These are phyloP conservation scores for Petrea volubilis DNA, from an alignment of 257 asterid genomes.

Conservation along the genomic window DNA sequence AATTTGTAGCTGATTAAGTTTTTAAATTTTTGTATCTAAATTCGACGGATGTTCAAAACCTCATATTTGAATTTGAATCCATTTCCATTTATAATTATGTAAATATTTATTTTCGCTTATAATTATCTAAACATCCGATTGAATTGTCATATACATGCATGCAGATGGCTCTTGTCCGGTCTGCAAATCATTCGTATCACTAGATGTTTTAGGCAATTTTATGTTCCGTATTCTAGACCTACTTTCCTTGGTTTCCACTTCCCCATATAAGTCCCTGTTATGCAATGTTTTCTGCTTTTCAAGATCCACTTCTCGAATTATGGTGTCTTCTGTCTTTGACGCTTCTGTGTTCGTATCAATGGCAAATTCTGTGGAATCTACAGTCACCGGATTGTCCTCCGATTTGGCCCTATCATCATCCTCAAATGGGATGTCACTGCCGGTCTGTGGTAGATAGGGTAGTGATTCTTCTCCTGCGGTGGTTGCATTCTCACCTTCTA, in stretches of 20 bases:
- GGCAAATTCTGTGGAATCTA: slow-evolving; percentile 8
- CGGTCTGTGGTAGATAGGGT: not conserved
- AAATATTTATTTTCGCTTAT: too few relatives aligned
- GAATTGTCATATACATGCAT: too few relatives aligned
- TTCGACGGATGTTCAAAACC: too few relatives aligned
- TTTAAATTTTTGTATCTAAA: too few relatives aligned
- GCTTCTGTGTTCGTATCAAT: not conserved
- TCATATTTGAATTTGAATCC: too few relatives aligned
- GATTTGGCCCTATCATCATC: slow-evolving; percentile 10
- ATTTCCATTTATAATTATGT: too few relatives aligned
- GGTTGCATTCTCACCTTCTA: slow-evolving; percentile 25
- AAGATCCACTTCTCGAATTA: not conserved
- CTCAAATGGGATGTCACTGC: not conserved
- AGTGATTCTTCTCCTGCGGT: slow-evolving; percentile 25
- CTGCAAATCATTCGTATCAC: not conserved
- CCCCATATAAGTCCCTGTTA: not conserved
- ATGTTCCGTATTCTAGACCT: too few relatives aligned
- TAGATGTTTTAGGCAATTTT: not conserved
- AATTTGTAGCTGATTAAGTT: too few relatives aligned
- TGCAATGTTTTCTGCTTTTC: not conserved
- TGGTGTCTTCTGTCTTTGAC: not conserved
- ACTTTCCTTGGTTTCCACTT: not conserved
- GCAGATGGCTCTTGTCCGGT: not conserved
- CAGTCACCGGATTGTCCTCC: not conserved
- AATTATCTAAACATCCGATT: too few relatives aligned